A percentile compares a stretch with the other conserved stretches of the same genome.
Conservation (phyloP, 139 green algal species). For the Picochlorum sp. region DNA sequence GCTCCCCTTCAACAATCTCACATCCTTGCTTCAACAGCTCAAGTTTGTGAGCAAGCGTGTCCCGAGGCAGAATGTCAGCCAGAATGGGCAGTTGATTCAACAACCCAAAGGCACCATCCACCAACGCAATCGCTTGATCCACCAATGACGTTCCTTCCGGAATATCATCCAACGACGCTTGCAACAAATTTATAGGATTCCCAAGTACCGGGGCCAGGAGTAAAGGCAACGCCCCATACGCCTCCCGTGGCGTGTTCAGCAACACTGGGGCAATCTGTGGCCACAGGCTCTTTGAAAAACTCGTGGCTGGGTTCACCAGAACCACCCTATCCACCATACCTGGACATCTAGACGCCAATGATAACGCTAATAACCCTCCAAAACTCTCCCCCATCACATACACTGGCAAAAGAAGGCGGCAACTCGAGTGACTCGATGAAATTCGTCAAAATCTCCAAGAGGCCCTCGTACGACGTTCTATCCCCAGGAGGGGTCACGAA, state of each 20-base stretch:
- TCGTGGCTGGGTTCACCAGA: slow-evolving; percentile 81
- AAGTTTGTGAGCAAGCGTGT: slow-evolving; percentile 67
- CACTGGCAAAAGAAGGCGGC: slow-evolving; percentile 49
- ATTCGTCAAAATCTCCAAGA: slow-evolving; percentile 35
- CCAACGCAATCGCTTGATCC: neutral
- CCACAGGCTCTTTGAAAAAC: slow-evolving; percentile 61
- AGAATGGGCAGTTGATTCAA: slow-evolving; percentile 56
- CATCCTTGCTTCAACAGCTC: slow-evolving; percentile 46
- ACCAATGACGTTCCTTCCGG: neutral
- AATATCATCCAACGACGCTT: slow-evolving; percentile 22
- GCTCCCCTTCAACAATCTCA: slow-evolving; percentile 9
- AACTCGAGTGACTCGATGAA: slow-evolving; percentile 12
- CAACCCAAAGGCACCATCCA: slow-evolving; percentile 25
- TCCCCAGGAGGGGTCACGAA: slow-evolving; percentile 54
- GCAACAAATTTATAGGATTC: slow-evolving; percentile 68
- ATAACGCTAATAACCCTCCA: slow-evolving; percentile 68
- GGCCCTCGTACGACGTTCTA: slow-evolving; percentile 52
- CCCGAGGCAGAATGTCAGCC: slow-evolving; percentile 55
- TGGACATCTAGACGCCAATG: slow-evolving; percentile 34
- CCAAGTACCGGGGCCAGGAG: slow-evolving; percentile 64
- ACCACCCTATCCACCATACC: slow-evolving; percentile 10
- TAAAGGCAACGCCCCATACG: slow-evolving; percentile 69
- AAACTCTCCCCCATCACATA: slow-evolving; percentile 89
- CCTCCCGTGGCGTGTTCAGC: slow-evolving; percentile 36
- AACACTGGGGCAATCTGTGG: slow-evolving; percentile 48